Conservation (phyloP, 2,329 filamentous ascomycete species). For the Fusarium sp. region DNA sequence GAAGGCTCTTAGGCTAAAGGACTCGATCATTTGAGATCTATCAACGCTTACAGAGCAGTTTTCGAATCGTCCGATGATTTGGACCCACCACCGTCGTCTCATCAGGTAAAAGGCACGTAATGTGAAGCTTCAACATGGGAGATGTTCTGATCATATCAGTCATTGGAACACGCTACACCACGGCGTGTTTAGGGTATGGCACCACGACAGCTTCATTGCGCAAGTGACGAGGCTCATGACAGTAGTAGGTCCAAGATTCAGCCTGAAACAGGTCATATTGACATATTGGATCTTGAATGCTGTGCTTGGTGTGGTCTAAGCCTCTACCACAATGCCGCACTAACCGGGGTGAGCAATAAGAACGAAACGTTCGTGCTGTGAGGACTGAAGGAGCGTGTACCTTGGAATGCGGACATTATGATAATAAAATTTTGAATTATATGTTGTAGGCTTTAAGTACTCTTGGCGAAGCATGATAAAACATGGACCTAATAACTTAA, state of each 20-base stretch:
- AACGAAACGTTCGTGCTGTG: background rate
- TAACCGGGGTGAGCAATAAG: constrained; percentile 16
- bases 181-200: background rate
- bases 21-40: background rate
- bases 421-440: background rate
- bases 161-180: background rate
- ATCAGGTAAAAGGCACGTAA: too few species aligned
- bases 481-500: background rate
- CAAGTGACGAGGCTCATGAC: constrained; percentile 1
- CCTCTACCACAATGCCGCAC: constrained; percentile 7
- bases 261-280: background rate
- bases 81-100: too few species aligned
- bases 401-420: background rate
- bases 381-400: constrained; percentile 2
- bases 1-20: constrained; percentile 28
- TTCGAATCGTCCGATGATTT: background rate
- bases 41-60: background rate
- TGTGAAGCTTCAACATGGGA: too few species aligned
- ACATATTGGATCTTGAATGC: background rate
- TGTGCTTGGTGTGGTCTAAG: constrained; percentile 2
- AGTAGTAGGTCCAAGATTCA: background rate
- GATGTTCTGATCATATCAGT: background rate
- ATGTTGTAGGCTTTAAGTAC: background rate
- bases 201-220: background rate
- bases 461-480: background rate